Percentiles rank a stretch among this genome's conserved stretches.
Conservation (phyloP, 2,329 filamentous ascomycete species). For the Trichoderma sp. region DNA sequence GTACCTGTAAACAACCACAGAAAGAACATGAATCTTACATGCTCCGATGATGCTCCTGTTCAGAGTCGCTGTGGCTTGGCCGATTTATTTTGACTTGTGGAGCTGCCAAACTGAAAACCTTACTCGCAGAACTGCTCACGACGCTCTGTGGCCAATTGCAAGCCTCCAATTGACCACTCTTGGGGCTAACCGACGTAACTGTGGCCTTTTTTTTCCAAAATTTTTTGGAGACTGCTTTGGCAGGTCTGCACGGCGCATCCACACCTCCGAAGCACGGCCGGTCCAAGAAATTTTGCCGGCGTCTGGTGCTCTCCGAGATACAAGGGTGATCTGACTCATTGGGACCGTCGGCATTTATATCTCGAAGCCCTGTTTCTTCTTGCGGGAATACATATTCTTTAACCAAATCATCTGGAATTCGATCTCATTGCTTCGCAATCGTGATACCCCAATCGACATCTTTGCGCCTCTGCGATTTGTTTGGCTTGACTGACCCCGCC, state of each 20-base stretch:
- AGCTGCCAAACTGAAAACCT: neutral
- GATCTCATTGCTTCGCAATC: neutral
- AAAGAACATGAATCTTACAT: neutral
- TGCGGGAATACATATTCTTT: neutral
- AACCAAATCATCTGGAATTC: neutral
- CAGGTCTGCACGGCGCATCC: constrained; percentile 2
- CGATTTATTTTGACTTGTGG: neutral
- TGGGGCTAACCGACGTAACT: constrained; percentile 3
- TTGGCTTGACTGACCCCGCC: constrained; percentile 10
- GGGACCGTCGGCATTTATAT: neutral
- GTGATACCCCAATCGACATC: neutral
- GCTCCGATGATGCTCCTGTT: neutral
- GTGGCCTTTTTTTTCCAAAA: neutral
- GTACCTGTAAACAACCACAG: no score
- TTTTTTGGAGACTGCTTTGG: neutral
- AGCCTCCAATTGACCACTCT: constrained; percentile 5
- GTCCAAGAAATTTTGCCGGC: constrained; percentile 1
- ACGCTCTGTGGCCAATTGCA: neutral
- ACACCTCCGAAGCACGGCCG: constrained; percentile 19
- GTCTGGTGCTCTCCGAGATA: constrained; percentile 6
- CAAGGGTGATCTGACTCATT: constrained; percentile 18
- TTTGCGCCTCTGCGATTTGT: neutral
- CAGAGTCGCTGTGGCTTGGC: neutral
- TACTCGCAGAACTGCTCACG: neutral
- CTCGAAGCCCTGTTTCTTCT: neutral